A percentile compares a stretch with the other conserved stretches of the same genome.
phyloP scores from a whole-genome alignment of 139 green algal genomes.

The Bryopsis sp. region DNA sequence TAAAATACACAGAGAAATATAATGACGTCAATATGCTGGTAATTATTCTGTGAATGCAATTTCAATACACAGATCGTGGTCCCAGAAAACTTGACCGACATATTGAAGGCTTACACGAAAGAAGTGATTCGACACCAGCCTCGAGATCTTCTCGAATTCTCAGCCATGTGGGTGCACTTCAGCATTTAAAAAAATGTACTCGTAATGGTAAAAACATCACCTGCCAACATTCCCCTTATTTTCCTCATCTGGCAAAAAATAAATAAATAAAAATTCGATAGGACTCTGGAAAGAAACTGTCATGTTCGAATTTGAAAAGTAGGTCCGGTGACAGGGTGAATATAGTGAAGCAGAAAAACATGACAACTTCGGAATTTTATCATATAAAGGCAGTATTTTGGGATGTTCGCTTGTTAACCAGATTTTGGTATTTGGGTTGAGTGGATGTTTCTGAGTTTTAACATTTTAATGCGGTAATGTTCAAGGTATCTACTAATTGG shows the following conservation, averaged over 20 bases:
- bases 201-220: not conserved
- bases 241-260: not conserved
- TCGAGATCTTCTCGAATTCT: conserved; percentile 54
- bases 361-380: too few relatives aligned
- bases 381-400: too few relatives aligned
- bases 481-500: too few relatives aligned
- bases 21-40: not conserved
- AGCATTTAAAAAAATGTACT: not conserved
- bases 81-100: conserved; percentile 54
- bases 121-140: conserved; percentile 64
- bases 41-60: not conserved
- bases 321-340: not conserved
- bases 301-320: not conserved
- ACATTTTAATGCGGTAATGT: not conserved
- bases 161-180: conserved; percentile 36
- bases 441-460: too few relatives aligned
- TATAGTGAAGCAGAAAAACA: not conserved
- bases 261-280: not conserved
- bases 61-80: conserved; percentile 56
- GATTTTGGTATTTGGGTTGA: too few relatives aligned
- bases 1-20: not conserved
- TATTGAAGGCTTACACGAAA: conserved; percentile 73
- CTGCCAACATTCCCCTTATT: not conserved
- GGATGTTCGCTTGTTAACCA: too few relatives aligned
- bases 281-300: not conserved